Evolutionary conservation across 768 basidiomycete species (phyloP).

Genomic region (Fibroporia radiculosa): DNA sequence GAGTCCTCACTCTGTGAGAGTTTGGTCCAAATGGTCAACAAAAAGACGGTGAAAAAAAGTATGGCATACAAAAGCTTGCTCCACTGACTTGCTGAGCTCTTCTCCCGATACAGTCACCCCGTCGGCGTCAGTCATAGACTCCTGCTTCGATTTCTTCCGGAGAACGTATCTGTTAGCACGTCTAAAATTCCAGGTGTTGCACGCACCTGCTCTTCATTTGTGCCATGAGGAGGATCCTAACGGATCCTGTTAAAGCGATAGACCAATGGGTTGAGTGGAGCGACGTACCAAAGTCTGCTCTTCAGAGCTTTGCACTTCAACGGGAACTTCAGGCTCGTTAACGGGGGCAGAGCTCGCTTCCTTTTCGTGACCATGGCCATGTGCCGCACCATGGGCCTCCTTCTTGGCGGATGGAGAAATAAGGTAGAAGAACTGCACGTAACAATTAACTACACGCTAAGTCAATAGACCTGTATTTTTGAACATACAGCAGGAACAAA

Average conservation of each 20-base stretch:
- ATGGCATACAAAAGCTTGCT: conserved; percentile 16
- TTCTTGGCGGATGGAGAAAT: conserved; percentile 6
- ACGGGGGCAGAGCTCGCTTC: conserved; percentile 3
- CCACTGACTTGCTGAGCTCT: conserved; percentile 19
- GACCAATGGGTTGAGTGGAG: no score
- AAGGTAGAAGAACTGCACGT: conserved; percentile 8
- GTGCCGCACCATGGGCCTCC: conserved; percentile 7
- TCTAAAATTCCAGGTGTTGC: no score
- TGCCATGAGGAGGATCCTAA: conserved; percentile 6
- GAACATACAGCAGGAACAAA: conserved; percentile 18
- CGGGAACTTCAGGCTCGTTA: background rate
- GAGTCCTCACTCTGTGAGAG: conserved; percentile 14
- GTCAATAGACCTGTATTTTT: conserved; percentile 1
- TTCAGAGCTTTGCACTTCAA: conserved; percentile 3
- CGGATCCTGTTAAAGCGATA: no score
- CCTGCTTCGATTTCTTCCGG: background rate
- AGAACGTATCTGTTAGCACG: no score
- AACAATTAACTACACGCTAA: background rate
- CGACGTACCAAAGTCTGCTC: conserved; percentile 3
- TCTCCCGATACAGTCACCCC: conserved; percentile 20
- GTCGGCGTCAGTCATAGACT: conserved; percentile 17
- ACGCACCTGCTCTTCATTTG: conserved; percentile 7
- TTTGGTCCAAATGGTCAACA: no score
- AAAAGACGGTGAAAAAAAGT: background rate
- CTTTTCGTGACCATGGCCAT: background rate